Evolutionary conservation across 2,329 filamentous ascomycete species (phyloP), one percentile per base, ranked within the genome.

Genomic region (Neofusicoccum kwambonambiense): DNA sequence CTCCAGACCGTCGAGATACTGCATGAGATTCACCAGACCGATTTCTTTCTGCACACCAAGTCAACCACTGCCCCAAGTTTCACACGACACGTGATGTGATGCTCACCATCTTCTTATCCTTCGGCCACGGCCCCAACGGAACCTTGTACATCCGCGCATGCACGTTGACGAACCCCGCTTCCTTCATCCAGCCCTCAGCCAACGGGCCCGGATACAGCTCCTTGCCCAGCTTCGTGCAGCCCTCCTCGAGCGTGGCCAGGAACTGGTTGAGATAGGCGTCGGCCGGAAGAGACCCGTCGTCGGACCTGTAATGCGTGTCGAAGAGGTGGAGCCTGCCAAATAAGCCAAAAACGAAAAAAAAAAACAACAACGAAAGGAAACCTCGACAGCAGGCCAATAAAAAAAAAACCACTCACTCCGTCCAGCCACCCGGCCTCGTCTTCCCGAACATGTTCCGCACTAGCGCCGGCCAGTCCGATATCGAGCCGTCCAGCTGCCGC

Each of bases 391-490:
- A 19, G 19, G 19, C 19, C 19, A 19, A 19, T 19, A 22, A 22
- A 22, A 22, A 3, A 22, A 22, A 22, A 22, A n/a, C n/a, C 19
- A 34, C 54, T 45, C 41, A 71, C 67, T 84, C 83, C 17, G 83
- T 72, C 76, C 79, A 84, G 3, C 82, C 82, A 3, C 80, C 81
- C 0, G 81, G 81, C 0, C 80, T 57, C 2, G 62, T 64, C 15
- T 45, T 27, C 12, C 41, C 41, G 17, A 42, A 64, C 83, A 76
- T 79, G 51, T 81, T 78, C 19, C 77, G 73, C 19, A 86, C 70
- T 50, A 88, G 74, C 17, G 75, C 75, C 3, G 77, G 76, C 73
- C 85, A 86, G 68, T 89, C 79, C n/a, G 79, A 76, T 44, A 90
- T 80, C 34, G 82, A 79, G 34, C 80, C 81, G 68, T 79, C 70